A percentile compares a stretch with the other conserved stretches of the same genome.
phyloP scores from a whole-genome alignment of 73 alveolate species.

The Paramecium sexaurelia region DNA sequence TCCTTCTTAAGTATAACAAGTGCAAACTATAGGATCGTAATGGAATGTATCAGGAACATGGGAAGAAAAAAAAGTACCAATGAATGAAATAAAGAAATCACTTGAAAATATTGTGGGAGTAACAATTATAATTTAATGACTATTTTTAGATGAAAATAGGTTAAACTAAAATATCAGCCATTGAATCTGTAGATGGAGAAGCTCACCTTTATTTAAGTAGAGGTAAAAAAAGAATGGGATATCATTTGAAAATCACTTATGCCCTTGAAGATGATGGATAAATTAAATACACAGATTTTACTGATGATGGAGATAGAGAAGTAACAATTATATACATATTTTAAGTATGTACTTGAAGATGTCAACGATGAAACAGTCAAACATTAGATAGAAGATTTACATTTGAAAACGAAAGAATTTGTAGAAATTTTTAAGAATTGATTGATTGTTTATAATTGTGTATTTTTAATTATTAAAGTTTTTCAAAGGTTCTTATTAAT shows the following conservation, averaged over 20 bases:
- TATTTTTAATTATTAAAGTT: not conserved
- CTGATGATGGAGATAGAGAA: slow-evolving; percentile 63
- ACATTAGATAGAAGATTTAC: slow-evolving; percentile 14
- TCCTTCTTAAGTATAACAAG: slow-evolving; percentile 5
- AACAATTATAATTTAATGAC: not conserved
- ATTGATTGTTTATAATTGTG: not conserved
- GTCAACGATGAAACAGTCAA: slow-evolving; percentile 30
- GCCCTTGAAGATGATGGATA: slow-evolving; percentile 37
- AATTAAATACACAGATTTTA: slow-evolving; percentile 52
- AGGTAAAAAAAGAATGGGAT: slow-evolving; percentile 53
- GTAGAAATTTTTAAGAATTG: slow-evolving; percentile 16
- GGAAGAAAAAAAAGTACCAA: slow-evolving; percentile 23
- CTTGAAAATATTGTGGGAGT: not conserved
- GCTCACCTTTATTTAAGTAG: slow-evolving; percentile 6
- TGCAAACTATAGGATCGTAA: slow-evolving; percentile 4
- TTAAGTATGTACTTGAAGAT: slow-evolving; percentile 27
- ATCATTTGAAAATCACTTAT: slow-evolving; percentile 25
- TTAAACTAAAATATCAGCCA: slow-evolving; percentile 23
- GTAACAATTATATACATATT: not conserved
- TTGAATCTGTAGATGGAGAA: slow-evolving; percentile 46
- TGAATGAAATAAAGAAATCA: slow-evolving; percentile 1
- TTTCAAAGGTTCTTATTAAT: no score
- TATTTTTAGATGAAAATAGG: slow-evolving; percentile 16
- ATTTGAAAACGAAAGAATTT: not conserved
- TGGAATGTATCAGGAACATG: slow-evolving; percentile 63